Percentiles rank a stretch among this genome's conserved stretches.
phyloP scores from a whole-genome alignment of 306 rosid genomes.

The Quercus gilva region DNA sequence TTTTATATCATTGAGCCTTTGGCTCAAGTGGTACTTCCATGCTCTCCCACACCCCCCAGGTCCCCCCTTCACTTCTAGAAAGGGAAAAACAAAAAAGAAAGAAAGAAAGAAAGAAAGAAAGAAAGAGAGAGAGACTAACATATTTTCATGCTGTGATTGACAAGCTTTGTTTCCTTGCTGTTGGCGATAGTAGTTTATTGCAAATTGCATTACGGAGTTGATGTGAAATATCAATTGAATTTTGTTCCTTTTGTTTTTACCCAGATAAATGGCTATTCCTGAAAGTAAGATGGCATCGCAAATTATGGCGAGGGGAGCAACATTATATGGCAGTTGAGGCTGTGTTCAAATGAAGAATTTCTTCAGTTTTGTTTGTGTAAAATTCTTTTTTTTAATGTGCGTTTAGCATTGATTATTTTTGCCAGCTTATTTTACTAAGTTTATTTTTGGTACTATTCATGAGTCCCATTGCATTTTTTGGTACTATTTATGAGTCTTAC shows the following conservation, averaged over 20 bases:
- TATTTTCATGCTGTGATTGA: no score
- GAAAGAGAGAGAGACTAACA: no score
- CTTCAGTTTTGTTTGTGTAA: conserved; percentile 10
- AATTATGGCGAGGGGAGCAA: background rate
- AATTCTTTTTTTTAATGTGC: background rate
- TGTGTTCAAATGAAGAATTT: conserved; percentile 2
- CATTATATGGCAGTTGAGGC: background rate
- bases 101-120: no score
- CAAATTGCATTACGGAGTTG: background rate
- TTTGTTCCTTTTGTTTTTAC: background rate
- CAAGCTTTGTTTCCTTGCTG: background rate
- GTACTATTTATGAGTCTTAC: no score
- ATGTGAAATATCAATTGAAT: background rate
- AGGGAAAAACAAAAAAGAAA: no score
- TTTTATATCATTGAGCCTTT: no score
- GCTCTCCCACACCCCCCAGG: no score
- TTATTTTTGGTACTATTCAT: no score
- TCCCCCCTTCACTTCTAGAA: no score
- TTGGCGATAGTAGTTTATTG: background rate
- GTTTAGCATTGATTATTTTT: no score
- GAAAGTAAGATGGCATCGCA: background rate
- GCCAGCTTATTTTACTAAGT: no score
- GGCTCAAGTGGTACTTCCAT: no score
- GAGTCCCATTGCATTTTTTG: accelerated
- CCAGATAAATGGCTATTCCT: background rate